Evolutionary conservation across 352 stramenopile species (phyloP).

Genomic region (Pythium sukuiense): DNA sequence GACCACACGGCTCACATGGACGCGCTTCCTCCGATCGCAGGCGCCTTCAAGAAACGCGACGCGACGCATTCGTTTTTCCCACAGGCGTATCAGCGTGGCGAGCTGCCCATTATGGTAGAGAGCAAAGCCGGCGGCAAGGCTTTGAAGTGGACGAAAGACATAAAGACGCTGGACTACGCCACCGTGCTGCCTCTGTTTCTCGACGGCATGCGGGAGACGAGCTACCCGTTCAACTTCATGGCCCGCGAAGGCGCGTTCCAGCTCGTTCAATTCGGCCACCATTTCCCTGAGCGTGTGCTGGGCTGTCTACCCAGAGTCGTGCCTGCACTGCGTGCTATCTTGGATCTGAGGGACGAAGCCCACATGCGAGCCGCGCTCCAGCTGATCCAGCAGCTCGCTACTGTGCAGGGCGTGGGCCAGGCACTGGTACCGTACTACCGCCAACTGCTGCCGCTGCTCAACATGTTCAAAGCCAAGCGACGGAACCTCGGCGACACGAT

Average conservation of each 20-base stretch:
- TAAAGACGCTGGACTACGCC: conserved; percentile 74
- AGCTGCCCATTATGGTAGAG: conserved; percentile 73
- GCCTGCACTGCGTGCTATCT: conserved; percentile 60
- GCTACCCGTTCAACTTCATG: conserved; percentile 79
- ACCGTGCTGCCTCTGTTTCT: conserved; percentile 92
- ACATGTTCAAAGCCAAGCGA: conserved; percentile 89
- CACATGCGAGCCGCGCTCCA: conserved; percentile 54
- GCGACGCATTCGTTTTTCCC: conserved; percentile 46
- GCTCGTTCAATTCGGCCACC: conserved; percentile 67
- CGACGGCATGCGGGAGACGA: conserved; percentile 83
- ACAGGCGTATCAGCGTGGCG: conserved; percentile 57
- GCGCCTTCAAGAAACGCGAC: conserved; percentile 51
- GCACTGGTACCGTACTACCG: conserved; percentile 92
- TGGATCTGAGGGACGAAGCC: conserved; percentile 64
- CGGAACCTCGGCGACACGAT: conserved; percentile 90
- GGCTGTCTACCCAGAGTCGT: conserved; percentile 69
- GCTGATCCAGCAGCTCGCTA: conserved; percentile 63
- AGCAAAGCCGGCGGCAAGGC: conserved; percentile 48
- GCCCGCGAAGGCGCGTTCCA: conserved; percentile 80
- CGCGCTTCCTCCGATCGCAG: conserved; percentile 50
- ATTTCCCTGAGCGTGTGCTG: conserved; percentile 61
- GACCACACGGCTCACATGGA: conserved; percentile 27
- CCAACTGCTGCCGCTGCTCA: conserved; percentile 88
- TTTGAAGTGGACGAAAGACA: conserved; percentile 54
- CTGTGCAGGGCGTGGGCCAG: conserved; percentile 60